Percentiles rank a stretch among this genome's conserved stretches.
Evolutionary conservation across 108 stramenopile species (phyloP).

Genomic region (Cyclostephanos invisitatus): DNA sequence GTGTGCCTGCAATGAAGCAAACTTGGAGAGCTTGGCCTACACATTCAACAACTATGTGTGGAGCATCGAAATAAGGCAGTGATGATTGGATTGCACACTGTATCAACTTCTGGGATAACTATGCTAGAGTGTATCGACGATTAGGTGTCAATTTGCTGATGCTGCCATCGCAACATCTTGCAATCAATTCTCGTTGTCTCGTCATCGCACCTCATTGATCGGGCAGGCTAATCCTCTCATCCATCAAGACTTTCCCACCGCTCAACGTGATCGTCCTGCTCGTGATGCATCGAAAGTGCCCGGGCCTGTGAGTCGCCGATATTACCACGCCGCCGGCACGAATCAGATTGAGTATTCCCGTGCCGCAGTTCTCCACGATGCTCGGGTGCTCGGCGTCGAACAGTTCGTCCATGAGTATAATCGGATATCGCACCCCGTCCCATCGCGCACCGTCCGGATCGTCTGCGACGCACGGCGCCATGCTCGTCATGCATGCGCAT

Average conservation of each 20-base stretch:
- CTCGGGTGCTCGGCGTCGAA: constrained; percentile 41
- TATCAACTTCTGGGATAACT: too few species aligned
- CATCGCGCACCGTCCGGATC: neutral
- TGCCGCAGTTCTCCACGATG: constrained; percentile 35
- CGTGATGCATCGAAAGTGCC: constrained; percentile 27
- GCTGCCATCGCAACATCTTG: neutral
- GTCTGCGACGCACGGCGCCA: constrained; percentile 20
- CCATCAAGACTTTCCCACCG: constrained; percentile 37
- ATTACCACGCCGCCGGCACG: constrained; percentile 35
- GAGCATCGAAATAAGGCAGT: too few species aligned
- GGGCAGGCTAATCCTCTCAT: neutral
- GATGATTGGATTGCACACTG: too few species aligned
- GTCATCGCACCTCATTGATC: neutral
- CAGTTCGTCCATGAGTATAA: constrained; percentile 44
- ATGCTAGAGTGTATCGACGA: too few species aligned
- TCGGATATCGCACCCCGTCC: constrained; percentile 28
- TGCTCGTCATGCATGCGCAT: constrained; percentile 43
- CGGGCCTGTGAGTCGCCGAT: constrained; percentile 41
- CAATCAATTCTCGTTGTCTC: neutral
- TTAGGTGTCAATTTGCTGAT: too few species aligned
- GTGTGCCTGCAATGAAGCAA: too few species aligned
- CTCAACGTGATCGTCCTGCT: constrained; percentile 41
- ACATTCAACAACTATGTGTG: too few species aligned
- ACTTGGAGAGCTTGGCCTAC: too few species aligned
- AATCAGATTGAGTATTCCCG: constrained; percentile 36